Base-by-base conservation (phyloP, 2,329 filamentous ascomycete species). In the Colletotrichum ledebouriae region DNA sequence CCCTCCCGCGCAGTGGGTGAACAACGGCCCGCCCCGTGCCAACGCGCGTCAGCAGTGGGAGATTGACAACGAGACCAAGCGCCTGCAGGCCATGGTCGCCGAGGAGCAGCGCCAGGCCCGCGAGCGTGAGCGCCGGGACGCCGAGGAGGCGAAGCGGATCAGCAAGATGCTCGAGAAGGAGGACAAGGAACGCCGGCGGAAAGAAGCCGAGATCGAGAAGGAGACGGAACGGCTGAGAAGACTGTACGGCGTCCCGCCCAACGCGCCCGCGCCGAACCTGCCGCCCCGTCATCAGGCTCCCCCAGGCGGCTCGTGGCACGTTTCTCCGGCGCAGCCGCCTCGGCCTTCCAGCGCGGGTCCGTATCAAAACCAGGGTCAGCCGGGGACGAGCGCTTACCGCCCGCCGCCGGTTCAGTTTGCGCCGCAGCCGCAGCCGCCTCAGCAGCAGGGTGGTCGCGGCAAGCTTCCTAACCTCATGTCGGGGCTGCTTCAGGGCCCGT, bases 161-260 rank as follows among this genome's bases (percentile, higher is more conserved):
- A 86, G 89, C 74, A 86, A 85, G 73, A 90, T 92, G 85, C 83
- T 92, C 4, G 86, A 90, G 56, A 82, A 85, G 49, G 91, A 94
- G 75, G 88, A 91, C 29, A 85, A 84, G 63, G 89, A 92, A 72
- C 84, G 82, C 0, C 85, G 80, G 29, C 79, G 79, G 37, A 82
- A 84, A 66, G 86, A 90, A 37, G 86, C 84, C 10, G 87, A 87
- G 72, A 81, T 94, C 1, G 90, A 94, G 20, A 86, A 86, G 70
- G 95, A 99, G 80, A 98, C 96, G 0, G 93, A 96, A 76, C 86
- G 94, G 1, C 82, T 99, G 41, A 83, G 88, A 22, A 87, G 83
- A 72, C 78, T 90, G 73, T 94, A 93, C 73, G 92, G 92, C 55
- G 82, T 88, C 52, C 63, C 71, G 71, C 53, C 70, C 64, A 72